Conservation (phyloP, 2,329 filamentous ascomycete species). For the Epichloe gansuensis region DNA sequence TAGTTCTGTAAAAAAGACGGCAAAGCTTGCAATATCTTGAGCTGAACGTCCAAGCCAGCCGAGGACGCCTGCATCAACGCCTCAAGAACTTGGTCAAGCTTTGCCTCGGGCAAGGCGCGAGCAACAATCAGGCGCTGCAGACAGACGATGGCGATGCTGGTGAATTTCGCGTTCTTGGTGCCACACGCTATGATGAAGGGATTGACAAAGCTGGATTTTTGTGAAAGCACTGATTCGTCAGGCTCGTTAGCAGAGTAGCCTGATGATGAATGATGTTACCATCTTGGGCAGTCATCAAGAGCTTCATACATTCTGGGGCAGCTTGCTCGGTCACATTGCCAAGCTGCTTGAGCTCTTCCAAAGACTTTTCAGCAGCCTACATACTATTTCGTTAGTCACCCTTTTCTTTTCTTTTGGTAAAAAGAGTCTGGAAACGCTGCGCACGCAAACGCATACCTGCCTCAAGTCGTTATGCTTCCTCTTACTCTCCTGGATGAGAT, state of each 20-base stretch:
- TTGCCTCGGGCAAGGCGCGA: slow-evolving; percentile 62
- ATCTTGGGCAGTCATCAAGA: not conserved
- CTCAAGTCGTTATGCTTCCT: slow-evolving; percentile 83
- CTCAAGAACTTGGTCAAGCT: slow-evolving; percentile 75
- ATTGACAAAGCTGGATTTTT: slow-evolving; percentile 72
- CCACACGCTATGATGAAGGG: slow-evolving; percentile 90
- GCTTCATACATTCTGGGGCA: slow-evolving; percentile 22
- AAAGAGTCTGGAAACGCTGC: not conserved
- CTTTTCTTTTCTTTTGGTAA: not conserved
- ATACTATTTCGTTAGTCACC: not conserved
- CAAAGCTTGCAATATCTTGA: slow-evolving; percentile 88
- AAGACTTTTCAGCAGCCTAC: slow-evolving; percentile 82
- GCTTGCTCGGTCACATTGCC: slow-evolving; percentile 23
- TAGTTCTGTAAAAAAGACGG: slow-evolving; percentile 89
- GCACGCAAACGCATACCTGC: slow-evolving; percentile 37
- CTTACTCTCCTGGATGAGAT: slow-evolving; percentile 90
- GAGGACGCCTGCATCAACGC: slow-evolving; percentile 76
- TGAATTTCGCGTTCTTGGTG: slow-evolving; percentile 83
- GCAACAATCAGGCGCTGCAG: slow-evolving; percentile 79
- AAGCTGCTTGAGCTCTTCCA: slow-evolving; percentile 65
- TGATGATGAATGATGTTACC: slow-evolving; percentile 9
- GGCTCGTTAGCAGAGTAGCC: slow-evolving; percentile 6
- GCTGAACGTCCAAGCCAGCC: slow-evolving; percentile 74
- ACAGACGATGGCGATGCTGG: slow-evolving; percentile 73
- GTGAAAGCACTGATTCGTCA: slow-evolving; percentile 58